Conservation (phyloP, 768 basidiomycete genomes). For the Candolleomyces efflorescens region DNA sequence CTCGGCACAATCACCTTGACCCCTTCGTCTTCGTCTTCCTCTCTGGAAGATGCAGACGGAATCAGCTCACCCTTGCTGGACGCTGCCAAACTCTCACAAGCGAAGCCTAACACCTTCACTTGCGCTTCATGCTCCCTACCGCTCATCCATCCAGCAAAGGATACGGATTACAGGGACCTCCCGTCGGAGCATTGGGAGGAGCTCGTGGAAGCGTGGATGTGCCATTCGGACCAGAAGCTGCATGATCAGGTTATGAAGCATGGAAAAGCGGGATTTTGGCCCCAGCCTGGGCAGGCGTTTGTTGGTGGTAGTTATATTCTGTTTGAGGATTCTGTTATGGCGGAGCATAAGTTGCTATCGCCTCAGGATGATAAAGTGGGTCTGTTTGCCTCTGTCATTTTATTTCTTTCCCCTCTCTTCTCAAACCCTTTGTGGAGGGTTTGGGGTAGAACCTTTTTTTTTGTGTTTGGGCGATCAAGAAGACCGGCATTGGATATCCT, state of each 20-base stretch:
- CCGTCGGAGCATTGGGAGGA: constrained; percentile 98
- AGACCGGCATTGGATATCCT: constrained; percentile 72
- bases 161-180: constrained; percentile 69
- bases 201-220: constrained; percentile 98
- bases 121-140: constrained; percentile 81
- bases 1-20: constrained; percentile 30
- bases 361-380: constrained; percentile 53
- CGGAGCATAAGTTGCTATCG: constrained; percentile 47
- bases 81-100: constrained; percentile 54
- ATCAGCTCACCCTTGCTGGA: constrained; percentile 53
- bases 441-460: constrained; percentile 8
- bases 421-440: neutral
- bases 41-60: constrained; percentile 23
- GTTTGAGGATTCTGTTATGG: constrained; percentile 60
- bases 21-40: constrained; percentile 2
- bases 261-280: constrained; percentile 73
- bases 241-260: constrained; percentile 62
- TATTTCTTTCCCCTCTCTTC: constrained; percentile 6
- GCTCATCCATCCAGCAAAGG: constrained; percentile 43
- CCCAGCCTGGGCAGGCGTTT: constrained; percentile 62
- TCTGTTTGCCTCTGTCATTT: constrained; percentile 15
- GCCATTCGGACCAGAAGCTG: constrained; percentile 85
- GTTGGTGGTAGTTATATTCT: constrained; percentile 90
- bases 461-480: constrained; percentile 72
- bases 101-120: constrained; percentile 61